A percentile compares a stretch with the other conserved stretches of the same genome.
These are phyloP conservation scores for Casaregolazyma lundiana DNA, from an alignment of 1,139 yeast genomes.

Conservation along the genomic window DNA sequence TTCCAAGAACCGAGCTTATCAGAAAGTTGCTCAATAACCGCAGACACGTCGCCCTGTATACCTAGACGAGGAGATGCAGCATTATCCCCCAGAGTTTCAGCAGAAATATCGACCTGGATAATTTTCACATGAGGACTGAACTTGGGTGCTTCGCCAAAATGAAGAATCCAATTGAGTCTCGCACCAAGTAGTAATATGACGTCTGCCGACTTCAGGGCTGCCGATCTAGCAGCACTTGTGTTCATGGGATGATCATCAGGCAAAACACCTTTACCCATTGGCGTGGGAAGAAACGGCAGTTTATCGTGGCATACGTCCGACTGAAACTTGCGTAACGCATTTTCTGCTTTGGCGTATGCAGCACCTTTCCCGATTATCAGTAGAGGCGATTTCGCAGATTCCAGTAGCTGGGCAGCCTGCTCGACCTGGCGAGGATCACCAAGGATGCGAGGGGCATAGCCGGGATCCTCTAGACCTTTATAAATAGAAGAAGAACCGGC, in stretches of 20 bases:
- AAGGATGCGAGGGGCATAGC: slow-evolving; percentile 35
- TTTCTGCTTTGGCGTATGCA: slow-evolving; percentile 42
- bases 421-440: slow-evolving; percentile 41
- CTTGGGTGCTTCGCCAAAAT: slow-evolving; percentile 54
- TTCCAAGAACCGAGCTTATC: slow-evolving; percentile 21
- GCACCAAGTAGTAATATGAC: slow-evolving; percentile 57
- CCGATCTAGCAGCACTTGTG: slow-evolving; percentile 56
- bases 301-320: slow-evolving; percentile 27
- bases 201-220: slow-evolving; percentile 51
- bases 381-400: slow-evolving; percentile 43
- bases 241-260: slow-evolving; percentile 45
- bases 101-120: slow-evolving; percentile 51
- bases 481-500: slow-evolving; percentile 12
- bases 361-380: slow-evolving; percentile 63
- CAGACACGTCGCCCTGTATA: slow-evolving; percentile 47
- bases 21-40: slow-evolving; percentile 39
- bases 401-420: slow-evolving; percentile 34
- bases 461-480: slow-evolving; percentile 23
- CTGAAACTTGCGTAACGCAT: slow-evolving; percentile 39
- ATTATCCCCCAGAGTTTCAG: slow-evolving; percentile 50
- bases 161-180: slow-evolving; percentile 63
- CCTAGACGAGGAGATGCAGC: slow-evolving; percentile 38
- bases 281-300: slow-evolving; percentile 59
- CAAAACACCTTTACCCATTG: slow-evolving; percentile 70
- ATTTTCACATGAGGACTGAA: slow-evolving; percentile 43